phyloP scores from a whole-genome alignment of 805 yeast genomes.

The Candida incommunis region DNA sequence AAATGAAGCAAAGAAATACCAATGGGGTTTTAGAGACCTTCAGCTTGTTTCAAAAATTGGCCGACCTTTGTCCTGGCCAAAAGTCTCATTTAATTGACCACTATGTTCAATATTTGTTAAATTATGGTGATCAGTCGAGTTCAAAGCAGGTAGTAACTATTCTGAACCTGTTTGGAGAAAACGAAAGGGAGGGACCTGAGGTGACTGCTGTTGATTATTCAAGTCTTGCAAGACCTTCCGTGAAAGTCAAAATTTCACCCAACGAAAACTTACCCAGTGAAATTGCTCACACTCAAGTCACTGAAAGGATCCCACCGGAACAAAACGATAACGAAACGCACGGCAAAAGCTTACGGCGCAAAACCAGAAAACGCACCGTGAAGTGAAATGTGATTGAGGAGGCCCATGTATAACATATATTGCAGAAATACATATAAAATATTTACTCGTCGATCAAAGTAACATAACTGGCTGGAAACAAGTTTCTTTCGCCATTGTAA shows the following conservation, averaged over 20 bases:
- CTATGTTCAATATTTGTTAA: background rate
- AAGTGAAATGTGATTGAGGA: background rate
- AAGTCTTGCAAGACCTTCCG: too few species aligned
- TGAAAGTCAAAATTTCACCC: too few species aligned
- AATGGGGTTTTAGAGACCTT: background rate
- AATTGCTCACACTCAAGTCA: too few species aligned
- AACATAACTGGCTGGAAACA: slow-evolving; percentile 90
- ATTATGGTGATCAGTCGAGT: background rate
- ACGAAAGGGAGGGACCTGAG: too few species aligned
- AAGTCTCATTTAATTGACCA: background rate
- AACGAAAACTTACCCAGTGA: background rate
- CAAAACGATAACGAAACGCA: background rate
- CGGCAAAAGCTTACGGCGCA: background rate
- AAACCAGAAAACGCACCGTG: background rate
- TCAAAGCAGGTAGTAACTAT: background rate
- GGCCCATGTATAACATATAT: background rate
- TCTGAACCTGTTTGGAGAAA: background rate
- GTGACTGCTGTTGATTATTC: too few species aligned
- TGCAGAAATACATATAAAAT: background rate
- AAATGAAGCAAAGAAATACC: background rate
- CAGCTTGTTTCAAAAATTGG: background rate
- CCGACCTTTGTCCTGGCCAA: background rate
- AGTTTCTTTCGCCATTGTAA: slow-evolving; percentile 60
- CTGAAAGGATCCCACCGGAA: too few species aligned
- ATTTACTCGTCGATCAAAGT: background rate